Evolutionary conservation across 805 yeast genomes (phyloP).

Genomic region (Spathaspora hagerdaliae): DNA sequence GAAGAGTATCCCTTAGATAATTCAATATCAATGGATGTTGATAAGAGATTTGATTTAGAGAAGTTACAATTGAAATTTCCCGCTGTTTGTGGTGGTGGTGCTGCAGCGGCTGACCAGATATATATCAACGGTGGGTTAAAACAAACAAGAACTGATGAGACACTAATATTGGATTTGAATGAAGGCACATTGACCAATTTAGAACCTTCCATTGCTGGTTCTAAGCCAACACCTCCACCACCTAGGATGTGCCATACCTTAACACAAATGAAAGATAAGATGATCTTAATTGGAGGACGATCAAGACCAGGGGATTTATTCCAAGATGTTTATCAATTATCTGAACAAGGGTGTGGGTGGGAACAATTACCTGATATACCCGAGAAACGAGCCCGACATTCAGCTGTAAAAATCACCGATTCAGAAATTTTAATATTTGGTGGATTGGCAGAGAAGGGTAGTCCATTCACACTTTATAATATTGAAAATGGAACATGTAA

Average conservation of each 20-base stretch:
- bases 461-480: conserved; percentile 18
- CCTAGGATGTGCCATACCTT: conserved; percentile 61
- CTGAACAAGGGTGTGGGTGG: conserved; percentile 34
- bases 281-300: conserved; percentile 64
- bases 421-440: conserved; percentile 46
- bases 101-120: conserved; percentile 9
- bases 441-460: conserved; percentile 28
- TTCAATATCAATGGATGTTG: not conserved
- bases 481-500: conserved; percentile 9
- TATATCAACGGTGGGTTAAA: conserved; percentile 40
- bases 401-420: conserved; percentile 24
- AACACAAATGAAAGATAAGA: conserved; percentile 22
- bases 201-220: conserved; percentile 10
- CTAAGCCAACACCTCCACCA: conserved; percentile 13
- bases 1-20: conserved; percentile 2
- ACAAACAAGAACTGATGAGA: conserved; percentile 23
- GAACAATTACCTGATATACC: conserved; percentile 32
- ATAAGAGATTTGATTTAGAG: conserved; percentile 4
- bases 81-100: conserved; percentile 21
- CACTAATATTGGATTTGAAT: conserved; percentile 13
- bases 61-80: conserved; percentile 38
- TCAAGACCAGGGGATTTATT: conserved; percentile 50
- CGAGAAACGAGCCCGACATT: conserved; percentile 49
- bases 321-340: conserved; percentile 23
- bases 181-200: conserved; percentile 33